Conservation (phyloP, 352 stramenopile genomes). For the Phytophthora foliorum region DNA sequence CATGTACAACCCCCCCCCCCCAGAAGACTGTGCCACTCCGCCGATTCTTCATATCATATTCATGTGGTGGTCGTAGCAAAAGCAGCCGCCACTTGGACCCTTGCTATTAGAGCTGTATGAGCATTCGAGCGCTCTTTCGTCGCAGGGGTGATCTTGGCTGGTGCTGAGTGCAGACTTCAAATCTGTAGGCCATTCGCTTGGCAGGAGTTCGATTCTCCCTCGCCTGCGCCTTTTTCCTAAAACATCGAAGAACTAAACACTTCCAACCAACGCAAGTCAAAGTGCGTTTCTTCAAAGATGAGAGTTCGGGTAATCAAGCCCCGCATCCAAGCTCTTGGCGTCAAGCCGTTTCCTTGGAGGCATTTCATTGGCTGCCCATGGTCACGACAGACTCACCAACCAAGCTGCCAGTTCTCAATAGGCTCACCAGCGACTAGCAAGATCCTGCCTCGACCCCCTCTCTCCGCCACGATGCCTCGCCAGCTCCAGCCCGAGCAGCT, state of each 20-base stretch:
- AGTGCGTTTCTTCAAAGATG: conserved; percentile 35
- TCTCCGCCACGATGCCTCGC: conserved; percentile 47
- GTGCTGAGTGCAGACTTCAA: conserved; percentile 94
- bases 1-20: too few species aligned
- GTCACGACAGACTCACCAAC: conserved; percentile 1
- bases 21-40: too few species aligned
- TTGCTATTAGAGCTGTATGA: not conserved
- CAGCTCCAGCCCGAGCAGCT: conserved; percentile 69
- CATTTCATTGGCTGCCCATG: conserved; percentile 32
- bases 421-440: conserved; percentile 36
- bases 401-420: conserved; percentile 28
- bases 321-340: conserved; percentile 32
- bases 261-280: too few species aligned
- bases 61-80: too few species aligned
- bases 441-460: conserved; percentile 1
- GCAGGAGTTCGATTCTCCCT: conserved; percentile 94
- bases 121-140: not conserved
- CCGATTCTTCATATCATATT: too few species aligned
- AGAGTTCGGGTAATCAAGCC: conserved; percentile 27
- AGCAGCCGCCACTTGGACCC: not conserved
- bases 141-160: conserved; percentile 91
- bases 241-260: conserved; percentile 23
- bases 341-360: conserved; percentile 22
- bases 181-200: conserved; percentile 92
- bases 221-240: conserved; percentile 77